Conservation (phyloP, 441 rosid species). For the Brassica hybrid region DNA sequence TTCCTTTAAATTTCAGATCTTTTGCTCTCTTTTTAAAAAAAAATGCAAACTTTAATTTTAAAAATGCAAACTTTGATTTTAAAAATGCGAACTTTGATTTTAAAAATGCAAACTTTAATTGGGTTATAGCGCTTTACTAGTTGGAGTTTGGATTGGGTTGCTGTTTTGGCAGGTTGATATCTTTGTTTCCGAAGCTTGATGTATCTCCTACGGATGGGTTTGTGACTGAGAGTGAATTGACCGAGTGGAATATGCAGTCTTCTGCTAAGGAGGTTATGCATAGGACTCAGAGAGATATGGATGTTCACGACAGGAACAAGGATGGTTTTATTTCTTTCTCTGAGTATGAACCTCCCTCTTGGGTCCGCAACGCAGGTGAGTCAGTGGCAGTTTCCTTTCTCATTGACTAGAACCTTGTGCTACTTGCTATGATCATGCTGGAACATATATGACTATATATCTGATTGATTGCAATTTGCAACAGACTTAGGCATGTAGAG, state of each 20-base stretch:
- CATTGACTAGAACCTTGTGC: background rate
- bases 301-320: constrained; percentile 82
- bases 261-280: constrained; percentile 76
- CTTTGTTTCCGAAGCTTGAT: constrained; percentile 92
- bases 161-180: constrained; percentile 56
- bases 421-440: background rate
- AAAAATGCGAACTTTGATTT: too few relatives aligned
- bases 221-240: constrained; percentile 78
- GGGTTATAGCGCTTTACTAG: background rate
- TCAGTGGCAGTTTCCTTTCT: too few relatives aligned
- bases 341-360: constrained; percentile 91
- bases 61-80: background rate
- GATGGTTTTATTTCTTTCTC: constrained; percentile 76
- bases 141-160: constrained; percentile 13
- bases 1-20: background rate
- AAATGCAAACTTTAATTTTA: background rate
- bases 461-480: background rate
- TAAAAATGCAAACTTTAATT: too few relatives aligned
- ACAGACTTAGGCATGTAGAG: background rate
- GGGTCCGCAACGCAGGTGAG: constrained; percentile 81
- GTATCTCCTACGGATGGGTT: constrained; percentile 77
- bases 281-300: constrained; percentile 85
- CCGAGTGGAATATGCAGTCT: constrained; percentile 83
- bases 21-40: background rate
- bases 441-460: background rate